A percentile compares a stretch with the other conserved stretches of the same genome.
Evolutionary conservation across 2,329 filamentous ascomycete genomes (phyloP).

Genomic region (Aureobasidium musti): DNA sequence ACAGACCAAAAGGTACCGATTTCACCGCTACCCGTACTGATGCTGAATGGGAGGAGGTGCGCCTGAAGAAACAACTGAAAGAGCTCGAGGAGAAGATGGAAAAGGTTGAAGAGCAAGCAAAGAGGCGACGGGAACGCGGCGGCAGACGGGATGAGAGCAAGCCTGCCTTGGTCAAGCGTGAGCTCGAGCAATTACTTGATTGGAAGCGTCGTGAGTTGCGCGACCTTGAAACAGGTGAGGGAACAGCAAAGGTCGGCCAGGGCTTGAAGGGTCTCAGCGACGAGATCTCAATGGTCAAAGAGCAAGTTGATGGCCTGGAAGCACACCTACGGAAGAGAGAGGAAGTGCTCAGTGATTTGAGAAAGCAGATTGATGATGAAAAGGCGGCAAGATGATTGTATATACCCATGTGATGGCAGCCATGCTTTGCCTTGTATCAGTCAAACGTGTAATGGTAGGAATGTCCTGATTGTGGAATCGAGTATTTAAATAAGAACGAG

Average conservation of each 20-base stretch:
- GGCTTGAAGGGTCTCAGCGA: constrained; percentile 76
- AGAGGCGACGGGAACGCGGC: constrained; percentile 47
- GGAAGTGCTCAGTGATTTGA: constrained; percentile 72
- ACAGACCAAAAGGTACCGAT: constrained; percentile 83
- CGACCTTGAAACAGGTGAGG: constrained; percentile 71
- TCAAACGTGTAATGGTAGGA: not conserved
- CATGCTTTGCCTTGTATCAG: not conserved
- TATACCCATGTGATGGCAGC: constrained; percentile 24
- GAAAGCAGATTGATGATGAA: constrained; percentile 83
- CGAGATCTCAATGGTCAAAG: constrained; percentile 85
- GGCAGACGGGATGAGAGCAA: constrained; percentile 70
- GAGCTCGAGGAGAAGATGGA: constrained; percentile 88
- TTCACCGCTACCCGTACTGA: constrained; percentile 83
- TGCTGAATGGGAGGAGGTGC: constrained; percentile 94
- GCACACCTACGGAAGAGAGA: constrained; percentile 75
- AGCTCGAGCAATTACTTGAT: constrained; percentile 90
- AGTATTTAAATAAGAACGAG: not conserved
- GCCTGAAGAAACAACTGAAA: constrained; percentile 85
- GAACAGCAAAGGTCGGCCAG: constrained; percentile 68
- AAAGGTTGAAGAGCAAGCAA: constrained; percentile 72
- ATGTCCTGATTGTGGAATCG: not conserved
- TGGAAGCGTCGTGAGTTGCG: constrained; percentile 83
- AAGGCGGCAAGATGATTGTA: constrained; percentile 32
- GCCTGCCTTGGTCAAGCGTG: constrained; percentile 88
- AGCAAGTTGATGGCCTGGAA: constrained; percentile 91